Evolutionary conservation across 2,329 filamentous ascomycete species (phyloP).

Genomic region (Calycina marina): DNA sequence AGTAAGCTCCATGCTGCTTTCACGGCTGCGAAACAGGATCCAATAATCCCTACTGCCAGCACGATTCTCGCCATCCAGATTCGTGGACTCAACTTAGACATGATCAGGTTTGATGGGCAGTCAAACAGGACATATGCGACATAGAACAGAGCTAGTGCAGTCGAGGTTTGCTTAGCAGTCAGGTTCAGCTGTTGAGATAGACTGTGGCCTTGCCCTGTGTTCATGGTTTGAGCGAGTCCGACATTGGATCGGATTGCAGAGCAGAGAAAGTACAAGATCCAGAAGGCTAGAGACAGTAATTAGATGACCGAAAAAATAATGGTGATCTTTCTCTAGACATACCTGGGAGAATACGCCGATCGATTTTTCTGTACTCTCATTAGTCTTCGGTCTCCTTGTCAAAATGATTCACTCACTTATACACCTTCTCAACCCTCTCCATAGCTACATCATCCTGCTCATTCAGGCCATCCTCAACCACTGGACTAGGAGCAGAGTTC

Average conservation of each 20-base stretch:
- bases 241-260: constrained; percentile 87
- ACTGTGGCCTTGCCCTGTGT: constrained; percentile 53
- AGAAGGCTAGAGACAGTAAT: constrained; percentile 46
- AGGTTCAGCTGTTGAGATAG: constrained; percentile 57
- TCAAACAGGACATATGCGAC: constrained; percentile 87
- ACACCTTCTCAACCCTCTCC: constrained; percentile 23
- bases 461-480: constrained; percentile 5
- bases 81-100: constrained; percentile 72
- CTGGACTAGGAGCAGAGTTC: constrained; percentile 1
- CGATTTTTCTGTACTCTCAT: constrained; percentile 29
- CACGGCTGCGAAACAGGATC: constrained; percentile 70
- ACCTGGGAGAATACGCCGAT: constrained; percentile 40
- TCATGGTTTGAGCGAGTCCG: constrained; percentile 92
- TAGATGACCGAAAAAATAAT: background rate
- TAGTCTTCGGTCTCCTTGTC: background rate
- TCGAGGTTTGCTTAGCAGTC: constrained; percentile 64
- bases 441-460: constrained; percentile 17
- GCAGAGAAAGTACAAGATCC: constrained; percentile 82
- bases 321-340: constrained; percentile 1
- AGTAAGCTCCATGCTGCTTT: constrained; percentile 66
- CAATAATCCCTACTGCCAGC: constrained; percentile 72
- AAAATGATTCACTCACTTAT: constrained; percentile 20
- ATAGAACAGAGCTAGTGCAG: constrained; percentile 77
- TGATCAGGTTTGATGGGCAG: constrained; percentile 74
- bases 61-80: constrained; percentile 91